Percentiles rank a stretch among this genome's conserved stretches.
phyloP scores from a whole-genome alignment of 768 basidiomycete genomes.

The Boletus pseudopeckii region DNA sequence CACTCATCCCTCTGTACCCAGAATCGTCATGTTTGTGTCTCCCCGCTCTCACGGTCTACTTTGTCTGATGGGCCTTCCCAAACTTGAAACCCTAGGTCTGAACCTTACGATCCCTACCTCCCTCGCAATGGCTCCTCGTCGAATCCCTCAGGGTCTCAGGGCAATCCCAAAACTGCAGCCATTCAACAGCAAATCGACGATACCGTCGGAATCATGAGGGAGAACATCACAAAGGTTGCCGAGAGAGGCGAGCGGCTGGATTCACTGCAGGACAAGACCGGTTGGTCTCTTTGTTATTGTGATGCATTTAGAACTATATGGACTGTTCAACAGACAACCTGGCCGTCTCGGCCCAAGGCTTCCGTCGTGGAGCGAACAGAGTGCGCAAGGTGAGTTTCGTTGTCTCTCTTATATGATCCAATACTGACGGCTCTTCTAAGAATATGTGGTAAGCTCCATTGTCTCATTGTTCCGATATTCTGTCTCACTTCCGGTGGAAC shows the following conservation, averaged over 20 bases:
- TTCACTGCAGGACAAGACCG: conserved; percentile 96
- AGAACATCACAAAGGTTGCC: conserved; percentile 94
- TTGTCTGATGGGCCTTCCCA: conserved; percentile 4
- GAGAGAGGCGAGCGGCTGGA: conserved; percentile 94
- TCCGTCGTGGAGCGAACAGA: conserved; percentile 94
- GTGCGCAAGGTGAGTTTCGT: conserved; percentile 77
- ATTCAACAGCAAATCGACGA: conserved; percentile 98
- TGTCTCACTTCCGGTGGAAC: conserved; percentile 6
- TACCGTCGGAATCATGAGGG: conserved; percentile 96
- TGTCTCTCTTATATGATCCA: not conserved
- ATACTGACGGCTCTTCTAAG: conserved; percentile 39
- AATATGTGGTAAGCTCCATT: conserved; percentile 79
- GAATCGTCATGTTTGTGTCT: conserved; percentile 28
- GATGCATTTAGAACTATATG: not conserved
- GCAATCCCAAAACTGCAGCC: conserved; percentile 84
- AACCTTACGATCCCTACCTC: conserved; percentile 98
- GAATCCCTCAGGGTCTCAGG: conserved; percentile 43
- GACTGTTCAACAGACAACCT: conserved; percentile 68
- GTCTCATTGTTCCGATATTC: not conserved
- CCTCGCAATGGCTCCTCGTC: conserved; percentile 76
- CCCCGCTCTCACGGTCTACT: not conserved
- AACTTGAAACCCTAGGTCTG: conserved; percentile 78
- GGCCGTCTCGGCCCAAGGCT: conserved; percentile 98
- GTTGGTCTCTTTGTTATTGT: conserved; percentile 45
- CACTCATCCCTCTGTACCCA: conserved; percentile 1